Percentiles rank a stretch among this genome's conserved stretches.
Conservation (phyloP, 1,284 basidiomycete species). For the Schizophyllum amplum region DNA sequence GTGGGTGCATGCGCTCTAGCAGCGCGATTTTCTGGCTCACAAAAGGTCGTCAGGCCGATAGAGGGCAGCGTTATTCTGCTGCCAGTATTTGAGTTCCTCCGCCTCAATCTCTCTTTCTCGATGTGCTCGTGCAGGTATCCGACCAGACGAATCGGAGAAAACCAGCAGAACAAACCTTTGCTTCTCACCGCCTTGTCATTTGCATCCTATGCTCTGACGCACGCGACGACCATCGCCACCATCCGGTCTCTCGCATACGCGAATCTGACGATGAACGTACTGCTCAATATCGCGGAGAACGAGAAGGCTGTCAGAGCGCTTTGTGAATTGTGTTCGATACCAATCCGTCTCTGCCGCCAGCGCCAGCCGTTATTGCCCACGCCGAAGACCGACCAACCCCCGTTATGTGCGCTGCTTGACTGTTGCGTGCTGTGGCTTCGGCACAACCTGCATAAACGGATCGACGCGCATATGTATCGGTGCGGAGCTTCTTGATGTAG, state of each 20-base stretch:
- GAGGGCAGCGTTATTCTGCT: conserved; percentile 51
- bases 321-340: conserved; percentile 27
- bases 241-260: conserved; percentile 53
- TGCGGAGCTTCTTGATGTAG: too few species aligned
- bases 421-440: conserved; percentile 61
- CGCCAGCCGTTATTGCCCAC: conserved; percentile 43
- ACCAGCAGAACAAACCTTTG: conserved; percentile 19
- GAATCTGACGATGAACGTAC: conserved; percentile 41
- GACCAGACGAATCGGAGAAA: conserved; percentile 15
- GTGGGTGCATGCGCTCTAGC: conserved; percentile 25
- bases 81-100: conserved; percentile 51
- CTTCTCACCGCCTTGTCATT: conserved; percentile 43
- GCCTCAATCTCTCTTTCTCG: conserved; percentile 39
- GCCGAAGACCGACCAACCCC: conserved; percentile 28
- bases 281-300: conserved; percentile 44
- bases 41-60: conserved; percentile 37
- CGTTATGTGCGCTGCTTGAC: conserved; percentile 50
- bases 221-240: conserved; percentile 51
- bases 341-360: conserved; percentile 54
- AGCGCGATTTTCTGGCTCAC: not conserved
- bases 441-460: conserved; percentile 54
- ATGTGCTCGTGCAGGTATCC: conserved; percentile 27
- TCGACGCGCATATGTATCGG: conserved; percentile 50
- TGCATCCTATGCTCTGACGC: conserved; percentile 54
- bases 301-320: conserved; percentile 36